Conservation (phyloP, 2,329 filamentous ascomycete species). For the Nothophaeocryptopus gaeumannii region DNA sequence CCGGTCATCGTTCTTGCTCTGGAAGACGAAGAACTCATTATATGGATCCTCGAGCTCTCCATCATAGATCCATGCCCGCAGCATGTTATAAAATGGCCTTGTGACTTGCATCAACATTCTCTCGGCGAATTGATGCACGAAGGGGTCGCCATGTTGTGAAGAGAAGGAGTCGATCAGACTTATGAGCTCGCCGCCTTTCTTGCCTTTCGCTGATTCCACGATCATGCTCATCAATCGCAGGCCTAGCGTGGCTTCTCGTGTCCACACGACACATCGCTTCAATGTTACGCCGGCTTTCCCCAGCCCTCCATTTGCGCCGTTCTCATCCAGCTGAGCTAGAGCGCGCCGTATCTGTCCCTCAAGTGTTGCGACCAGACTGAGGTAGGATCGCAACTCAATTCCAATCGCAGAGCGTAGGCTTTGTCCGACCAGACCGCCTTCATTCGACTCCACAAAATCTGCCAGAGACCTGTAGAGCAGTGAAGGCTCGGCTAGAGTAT, state of each 20-base stretch:
- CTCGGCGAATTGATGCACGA: conserved; percentile 90
- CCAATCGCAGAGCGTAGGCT: conserved; percentile 85
- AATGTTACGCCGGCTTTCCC: conserved; percentile 88
- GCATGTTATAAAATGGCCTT: conserved; percentile 91
- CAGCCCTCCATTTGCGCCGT: conserved; percentile 65
- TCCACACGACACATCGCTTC: conserved; percentile 96
- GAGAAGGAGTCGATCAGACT: conserved; percentile 92
- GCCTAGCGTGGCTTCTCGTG: conserved; percentile 92
- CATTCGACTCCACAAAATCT: conserved; percentile 75
- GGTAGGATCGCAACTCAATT: conserved; percentile 80
- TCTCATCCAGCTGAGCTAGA: conserved; percentile 68
- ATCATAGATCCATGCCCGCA: conserved; percentile 96
- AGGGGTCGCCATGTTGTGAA: conserved; percentile 89
- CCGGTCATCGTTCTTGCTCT: conserved; percentile 63
- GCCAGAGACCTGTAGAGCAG: conserved; percentile 82
- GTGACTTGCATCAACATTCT: conserved; percentile 83
- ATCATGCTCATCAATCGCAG: conserved; percentile 90
- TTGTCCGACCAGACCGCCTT: conserved; percentile 83
- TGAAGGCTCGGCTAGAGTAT: conserved; percentile 88
- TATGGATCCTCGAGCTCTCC: conserved; percentile 97
- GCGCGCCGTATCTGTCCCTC: conserved; percentile 89
- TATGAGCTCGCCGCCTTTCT: conserved; percentile 87
- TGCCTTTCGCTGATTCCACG: conserved; percentile 81
- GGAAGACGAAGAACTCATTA: conserved; percentile 89
- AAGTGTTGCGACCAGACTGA: conserved; percentile 84